Conservation (phyloP, 2,329 filamentous ascomycete species). For the Septoria petroselini region DNA sequence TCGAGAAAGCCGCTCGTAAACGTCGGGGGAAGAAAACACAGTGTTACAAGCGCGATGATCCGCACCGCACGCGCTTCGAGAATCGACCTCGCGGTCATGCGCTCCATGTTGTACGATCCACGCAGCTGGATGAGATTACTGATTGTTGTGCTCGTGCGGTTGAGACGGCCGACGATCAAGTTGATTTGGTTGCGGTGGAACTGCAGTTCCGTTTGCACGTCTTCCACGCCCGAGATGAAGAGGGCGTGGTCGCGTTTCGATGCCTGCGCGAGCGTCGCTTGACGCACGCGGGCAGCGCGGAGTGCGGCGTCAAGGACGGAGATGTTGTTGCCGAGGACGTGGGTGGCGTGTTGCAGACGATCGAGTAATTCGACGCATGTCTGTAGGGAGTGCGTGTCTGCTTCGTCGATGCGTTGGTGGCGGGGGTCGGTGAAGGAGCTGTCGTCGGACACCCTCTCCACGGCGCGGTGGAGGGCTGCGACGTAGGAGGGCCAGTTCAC, state of each 20-base stretch:
- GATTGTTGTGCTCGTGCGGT: constrained; percentile 5
- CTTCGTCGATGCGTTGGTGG: constrained; percentile 8
- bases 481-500: constrained; percentile 13
- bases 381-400: constrained; percentile 7
- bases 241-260: not conserved
- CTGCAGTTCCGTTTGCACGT: constrained; percentile 8
- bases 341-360: constrained; percentile 9
- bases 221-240: constrained; percentile 1
- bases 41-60: constrained; percentile 15
- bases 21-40: constrained; percentile 15
- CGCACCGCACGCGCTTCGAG: constrained; percentile 16
- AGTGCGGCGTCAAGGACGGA: constrained; percentile 5
- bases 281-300: not conserved
- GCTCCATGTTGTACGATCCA: constrained; percentile 13
- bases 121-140: constrained; percentile 7
- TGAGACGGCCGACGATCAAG: constrained; percentile 12
- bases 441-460: constrained; percentile 11
- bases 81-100: constrained; percentile 16
- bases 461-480: constrained; percentile 11
- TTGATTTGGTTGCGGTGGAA: constrained; percentile 13
- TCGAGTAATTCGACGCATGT: constrained; percentile 13
- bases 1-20: constrained; percentile 13
- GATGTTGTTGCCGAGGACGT: constrained; percentile 15
- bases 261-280: not conserved
- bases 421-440: constrained; percentile 8